A percentile compares a stretch with the other conserved stretches of the same genome.
These are phyloP conservation scores for Fomitopsis schrenkii DNA, from an alignment of 1,284 basidiomycete species.

Conservation along the genomic window DNA sequence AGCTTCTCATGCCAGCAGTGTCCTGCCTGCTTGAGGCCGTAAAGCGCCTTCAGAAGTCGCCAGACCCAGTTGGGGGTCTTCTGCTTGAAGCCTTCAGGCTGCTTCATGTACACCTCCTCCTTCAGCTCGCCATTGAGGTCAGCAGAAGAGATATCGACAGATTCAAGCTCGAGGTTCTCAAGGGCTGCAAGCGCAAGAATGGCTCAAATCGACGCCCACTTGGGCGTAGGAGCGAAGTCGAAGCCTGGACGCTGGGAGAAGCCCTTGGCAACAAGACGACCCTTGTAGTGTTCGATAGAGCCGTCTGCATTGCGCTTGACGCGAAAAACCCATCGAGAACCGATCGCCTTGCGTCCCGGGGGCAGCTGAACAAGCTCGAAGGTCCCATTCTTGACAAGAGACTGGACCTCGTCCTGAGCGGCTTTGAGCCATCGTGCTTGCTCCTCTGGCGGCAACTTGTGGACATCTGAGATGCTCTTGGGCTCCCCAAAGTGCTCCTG, in stretches of 20 bases:
- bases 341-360: constrained; percentile 12
- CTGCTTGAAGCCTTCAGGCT: constrained; percentile 28
- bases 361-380: no score
- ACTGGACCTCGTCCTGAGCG: constrained; percentile 7
- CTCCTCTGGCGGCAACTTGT: constrained; percentile 1
- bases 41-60: constrained; percentile 16
- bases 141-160: constrained; percentile 33
- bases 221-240: constrained; percentile 37
- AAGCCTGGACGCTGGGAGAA: no score
- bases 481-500: constrained; percentile 3
- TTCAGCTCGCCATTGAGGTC: constrained; percentile 36
- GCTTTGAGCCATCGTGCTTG: constrained; percentile 6
- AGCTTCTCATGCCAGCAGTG: constrained; percentile 15
- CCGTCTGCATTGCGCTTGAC: constrained; percentile 33
- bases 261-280: constrained; percentile 37
- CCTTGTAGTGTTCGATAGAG: constrained; percentile 31
- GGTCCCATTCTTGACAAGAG: constrained; percentile 8
- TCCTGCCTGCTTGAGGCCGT: constrained; percentile 20
- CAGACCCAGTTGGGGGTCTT: constrained; percentile 25
- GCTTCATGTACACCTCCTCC: constrained; percentile 35
- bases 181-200: constrained; percentile 32
- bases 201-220: constrained; percentile 26
- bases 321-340: constrained; percentile 32
- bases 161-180: constrained; percentile 31
- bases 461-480: background rate